Evolutionary conservation across 1,284 basidiomycete genomes (phyloP).

Genomic region (Malassezia vespertilionis): DNA sequence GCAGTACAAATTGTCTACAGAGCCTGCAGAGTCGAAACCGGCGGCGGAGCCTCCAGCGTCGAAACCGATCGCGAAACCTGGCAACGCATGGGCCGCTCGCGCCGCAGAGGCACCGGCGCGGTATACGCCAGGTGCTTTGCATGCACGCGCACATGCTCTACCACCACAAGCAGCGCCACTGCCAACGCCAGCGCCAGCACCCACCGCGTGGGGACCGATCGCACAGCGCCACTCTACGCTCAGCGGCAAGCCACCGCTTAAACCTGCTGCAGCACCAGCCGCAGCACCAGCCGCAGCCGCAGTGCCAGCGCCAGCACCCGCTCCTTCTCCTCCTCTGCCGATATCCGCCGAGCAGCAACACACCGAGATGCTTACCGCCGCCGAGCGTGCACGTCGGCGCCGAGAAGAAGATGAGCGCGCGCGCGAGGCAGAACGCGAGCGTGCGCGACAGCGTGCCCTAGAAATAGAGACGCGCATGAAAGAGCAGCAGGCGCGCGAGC

Average conservation of each 20-base stretch:
- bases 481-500: slow-evolving; percentile 28
- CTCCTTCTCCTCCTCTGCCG: slow-evolving; percentile 17
- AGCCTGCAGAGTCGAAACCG: slow-evolving; percentile 2
- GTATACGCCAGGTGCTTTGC: neutral
- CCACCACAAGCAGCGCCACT: neutral
- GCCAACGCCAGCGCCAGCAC: slow-evolving; percentile 1
- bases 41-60: slow-evolving; percentile 2
- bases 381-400: slow-evolving; percentile 39
- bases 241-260: slow-evolving; percentile 21
- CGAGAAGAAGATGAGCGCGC: slow-evolving; percentile 38
- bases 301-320: slow-evolving; percentile 5
- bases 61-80: neutral
- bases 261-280: neutral
- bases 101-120: neutral
- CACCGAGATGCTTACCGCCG: slow-evolving; percentile 33
- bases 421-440: slow-evolving; percentile 31
- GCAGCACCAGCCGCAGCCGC: neutral
- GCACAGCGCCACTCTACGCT: slow-evolving; percentile 23
- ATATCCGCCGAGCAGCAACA: slow-evolving; percentile 18
- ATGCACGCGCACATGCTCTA: slow-evolving; percentile 6
- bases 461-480: slow-evolving; percentile 35
- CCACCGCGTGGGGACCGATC: slow-evolving; percentile 33
- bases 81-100: neutral
- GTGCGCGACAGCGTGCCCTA: slow-evolving; percentile 36
- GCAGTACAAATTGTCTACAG: slow-evolving; percentile 35